Conservation (phyloP, 2,329 filamentous ascomycete species). For the Trichoderma harzianum region DNA sequence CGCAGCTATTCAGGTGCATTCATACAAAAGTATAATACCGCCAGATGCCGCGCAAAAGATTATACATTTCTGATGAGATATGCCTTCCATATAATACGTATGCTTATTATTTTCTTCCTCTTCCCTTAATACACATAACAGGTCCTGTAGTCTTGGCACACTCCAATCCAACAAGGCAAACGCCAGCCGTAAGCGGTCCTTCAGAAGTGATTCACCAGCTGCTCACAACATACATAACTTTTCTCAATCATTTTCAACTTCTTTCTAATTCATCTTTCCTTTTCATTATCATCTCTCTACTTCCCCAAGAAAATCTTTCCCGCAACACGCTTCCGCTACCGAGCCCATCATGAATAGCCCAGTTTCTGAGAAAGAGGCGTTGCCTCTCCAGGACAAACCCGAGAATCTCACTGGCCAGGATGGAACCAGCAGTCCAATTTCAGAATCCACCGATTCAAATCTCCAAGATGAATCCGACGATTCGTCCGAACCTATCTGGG, state of each 20-base stretch:
- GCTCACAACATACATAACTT: background rate
- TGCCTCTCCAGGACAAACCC: background rate
- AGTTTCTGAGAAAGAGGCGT: background rate
- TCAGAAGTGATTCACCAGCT: background rate
- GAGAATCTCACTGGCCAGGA: background rate
- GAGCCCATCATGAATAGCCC: background rate
- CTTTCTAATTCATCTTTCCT: background rate
- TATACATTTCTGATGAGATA: background rate
- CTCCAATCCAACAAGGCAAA: background rate
- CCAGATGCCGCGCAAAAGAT: background rate
- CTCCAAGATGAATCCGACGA: background rate
- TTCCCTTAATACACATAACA: background rate
- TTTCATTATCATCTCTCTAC: background rate
- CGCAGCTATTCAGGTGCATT: background rate
- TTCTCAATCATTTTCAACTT: background rate
- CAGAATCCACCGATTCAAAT: background rate
- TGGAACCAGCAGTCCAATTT: background rate
- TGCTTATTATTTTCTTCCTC: background rate
- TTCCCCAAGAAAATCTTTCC: background rate
- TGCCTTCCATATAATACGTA: background rate
- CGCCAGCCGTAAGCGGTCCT: background rate
- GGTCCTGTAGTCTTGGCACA: background rate
- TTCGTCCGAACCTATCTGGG: background rate
- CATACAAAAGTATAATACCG: background rate
- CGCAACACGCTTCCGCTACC: background rate